These are phyloP conservation scores for Trichoderma erinaceum DNA, from an alignment of 495 filamentous ascomycete species.

Conservation along the genomic window DNA sequence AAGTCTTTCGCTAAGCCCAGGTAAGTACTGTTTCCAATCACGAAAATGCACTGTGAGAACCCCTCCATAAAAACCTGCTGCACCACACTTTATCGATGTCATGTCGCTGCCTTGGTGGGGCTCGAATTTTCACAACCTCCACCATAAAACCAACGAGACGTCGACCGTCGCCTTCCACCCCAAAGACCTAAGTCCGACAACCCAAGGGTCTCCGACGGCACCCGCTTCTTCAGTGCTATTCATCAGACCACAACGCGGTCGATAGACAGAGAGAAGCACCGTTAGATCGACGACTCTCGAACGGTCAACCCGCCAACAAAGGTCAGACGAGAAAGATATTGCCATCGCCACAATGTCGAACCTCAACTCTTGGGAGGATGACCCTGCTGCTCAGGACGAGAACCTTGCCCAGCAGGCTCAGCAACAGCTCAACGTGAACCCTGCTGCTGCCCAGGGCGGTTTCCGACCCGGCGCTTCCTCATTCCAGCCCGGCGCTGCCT, in stretches of 20 bases:
- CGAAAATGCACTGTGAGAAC: background rate
- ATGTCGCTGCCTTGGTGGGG: conserved; percentile 15
- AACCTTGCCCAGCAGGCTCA: conserved; percentile 74
- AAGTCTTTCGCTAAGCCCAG: background rate
- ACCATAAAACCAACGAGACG: conserved; percentile 7
- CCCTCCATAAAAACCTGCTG: conserved; percentile 12
- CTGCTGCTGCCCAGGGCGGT: conserved; percentile 35
- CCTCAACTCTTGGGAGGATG: conserved; percentile 94
- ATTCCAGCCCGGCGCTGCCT: conserved; percentile 70
- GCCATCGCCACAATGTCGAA: conserved; percentile 61
- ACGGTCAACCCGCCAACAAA: background rate
- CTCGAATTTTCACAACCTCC: conserved; percentile 16
- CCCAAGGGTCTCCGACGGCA: background rate
- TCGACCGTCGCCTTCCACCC: conserved; percentile 2
- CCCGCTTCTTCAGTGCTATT: background rate
- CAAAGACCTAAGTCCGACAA: background rate
- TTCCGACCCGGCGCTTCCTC: conserved; percentile 73
- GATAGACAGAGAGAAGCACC: background rate
- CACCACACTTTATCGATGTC: background rate
- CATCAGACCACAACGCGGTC: background rate
- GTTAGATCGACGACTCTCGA: background rate
- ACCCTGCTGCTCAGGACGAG: conserved; percentile 70
- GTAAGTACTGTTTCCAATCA: background rate
- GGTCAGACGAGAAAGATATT: background rate
- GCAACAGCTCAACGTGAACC: conserved; percentile 62